These are phyloP conservation scores for Chaetoceros muelleri DNA, from an alignment of 108 stramenopile genomes.

Conservation along the genomic window DNA sequence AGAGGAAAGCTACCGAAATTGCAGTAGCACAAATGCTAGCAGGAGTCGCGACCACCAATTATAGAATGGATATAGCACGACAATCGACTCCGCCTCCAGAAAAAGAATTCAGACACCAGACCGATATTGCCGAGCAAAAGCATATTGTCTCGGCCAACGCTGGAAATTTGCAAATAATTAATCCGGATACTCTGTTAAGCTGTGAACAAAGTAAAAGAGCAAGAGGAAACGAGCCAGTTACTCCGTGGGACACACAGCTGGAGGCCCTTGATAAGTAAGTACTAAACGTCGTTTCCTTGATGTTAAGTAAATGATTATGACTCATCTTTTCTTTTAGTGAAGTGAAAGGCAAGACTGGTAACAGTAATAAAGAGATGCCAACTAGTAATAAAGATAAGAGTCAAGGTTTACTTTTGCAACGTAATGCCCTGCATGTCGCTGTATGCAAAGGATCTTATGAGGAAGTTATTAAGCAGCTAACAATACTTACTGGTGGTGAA, in stretches of 20 bases:
- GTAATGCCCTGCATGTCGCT: conserved; percentile 51
- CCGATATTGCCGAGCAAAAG: background rate
- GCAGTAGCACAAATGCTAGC: conserved; percentile 80
- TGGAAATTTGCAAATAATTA: conserved; percentile 71
- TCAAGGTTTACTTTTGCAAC: conserved; percentile 3
- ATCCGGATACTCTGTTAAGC: conserved; percentile 59
- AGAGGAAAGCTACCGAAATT: conserved; percentile 76
- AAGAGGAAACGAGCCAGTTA: conserved; percentile 27
- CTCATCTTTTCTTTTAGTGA: too few species aligned
- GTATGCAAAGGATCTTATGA: conserved; percentile 54
- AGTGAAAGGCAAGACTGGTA: too few species aligned
- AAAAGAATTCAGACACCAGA: background rate
- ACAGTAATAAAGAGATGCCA: background rate
- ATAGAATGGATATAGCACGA: conserved; percentile 14
- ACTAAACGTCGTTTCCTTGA: too few species aligned
- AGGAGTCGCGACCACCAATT: conserved; percentile 29
- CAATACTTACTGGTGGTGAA: conserved; percentile 9
- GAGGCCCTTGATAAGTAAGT: conserved; percentile 62
- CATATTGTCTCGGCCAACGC: conserved; percentile 9
- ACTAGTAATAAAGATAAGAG: conserved; percentile 10
- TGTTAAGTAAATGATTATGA: too few species aligned
- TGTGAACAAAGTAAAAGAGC: conserved; percentile 13
- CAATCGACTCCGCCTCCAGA: conserved; percentile 26
- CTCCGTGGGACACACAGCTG: conserved; percentile 82
- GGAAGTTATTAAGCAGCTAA: conserved; percentile 26